phyloP scores from a whole-genome alignment of 1,139 yeast species.

The Petasospora rhodanensis region DNA sequence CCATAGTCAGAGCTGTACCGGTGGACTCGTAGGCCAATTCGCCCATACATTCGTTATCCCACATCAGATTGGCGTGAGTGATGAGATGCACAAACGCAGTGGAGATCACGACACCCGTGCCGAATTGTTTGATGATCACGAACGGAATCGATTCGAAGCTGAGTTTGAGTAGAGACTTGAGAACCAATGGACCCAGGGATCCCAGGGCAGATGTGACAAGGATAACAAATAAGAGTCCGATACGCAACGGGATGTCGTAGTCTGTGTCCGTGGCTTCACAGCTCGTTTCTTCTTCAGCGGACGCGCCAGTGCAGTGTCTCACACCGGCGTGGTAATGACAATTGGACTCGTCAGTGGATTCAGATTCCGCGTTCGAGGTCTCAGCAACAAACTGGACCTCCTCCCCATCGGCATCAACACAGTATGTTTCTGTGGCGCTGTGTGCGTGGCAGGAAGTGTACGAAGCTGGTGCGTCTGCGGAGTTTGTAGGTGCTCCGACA shows the following conservation, averaged over 20 bases:
- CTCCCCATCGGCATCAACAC: slow-evolving; percentile 13
- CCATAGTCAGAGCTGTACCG: slow-evolving; percentile 53
- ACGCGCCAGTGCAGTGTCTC: slow-evolving; percentile 18
- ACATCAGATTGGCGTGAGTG: slow-evolving; percentile 46
- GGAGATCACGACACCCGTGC: slow-evolving; percentile 89
- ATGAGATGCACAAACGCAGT: slow-evolving; percentile 83
- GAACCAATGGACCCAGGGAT: slow-evolving; percentile 53
- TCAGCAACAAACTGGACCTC: slow-evolving; percentile 14
- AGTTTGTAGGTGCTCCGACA: slow-evolving; percentile 14
- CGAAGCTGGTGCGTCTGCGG: slow-evolving; percentile 6
- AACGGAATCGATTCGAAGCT: slow-evolving; percentile 50
- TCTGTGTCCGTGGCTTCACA: slow-evolving; percentile 14
- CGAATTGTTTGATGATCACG: slow-evolving; percentile 77
- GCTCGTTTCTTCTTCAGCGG: slow-evolving; percentile 5
- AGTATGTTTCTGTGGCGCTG: slow-evolving; percentile 15
- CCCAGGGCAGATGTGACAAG: slow-evolving; percentile 54
- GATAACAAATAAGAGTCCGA: slow-evolving; percentile 59
- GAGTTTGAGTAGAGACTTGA: slow-evolving; percentile 51
- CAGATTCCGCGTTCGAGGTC: background rate
- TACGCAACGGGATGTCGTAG: slow-evolving; percentile 39
- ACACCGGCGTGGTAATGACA: slow-evolving; percentile 24
- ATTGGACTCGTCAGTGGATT: slow-evolving; percentile 5
- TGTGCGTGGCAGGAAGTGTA: slow-evolving; percentile 19
- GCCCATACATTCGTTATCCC: too few species aligned
- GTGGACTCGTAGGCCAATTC: too few species aligned